Evolutionary conservation across 1,284 basidiomycete species (phyloP), one percentile per base, ranked within the genome.

Genomic region (Boletellus deceptivus): DNA sequence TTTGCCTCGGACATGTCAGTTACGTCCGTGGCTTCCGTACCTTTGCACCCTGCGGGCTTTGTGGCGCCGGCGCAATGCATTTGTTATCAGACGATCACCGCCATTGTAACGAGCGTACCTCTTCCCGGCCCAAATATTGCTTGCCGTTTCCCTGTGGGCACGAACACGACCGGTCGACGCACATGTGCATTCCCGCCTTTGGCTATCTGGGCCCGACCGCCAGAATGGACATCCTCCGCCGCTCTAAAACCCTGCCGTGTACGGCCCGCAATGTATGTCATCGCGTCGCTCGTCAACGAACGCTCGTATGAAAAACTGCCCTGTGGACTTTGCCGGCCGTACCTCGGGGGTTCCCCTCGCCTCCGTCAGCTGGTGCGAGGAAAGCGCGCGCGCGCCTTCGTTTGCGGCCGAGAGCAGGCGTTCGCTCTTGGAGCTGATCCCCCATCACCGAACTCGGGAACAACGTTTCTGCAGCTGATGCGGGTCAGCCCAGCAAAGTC

Each of bases 21-120:
- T 69, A 65, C 66, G 57, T 65, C 63, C 63, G 68, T 65, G 55
- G 53, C 68, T 65, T 69, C 68, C 62, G 29, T 45, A 54, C 52
- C 45, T 55, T 52, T 51, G 42, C 53, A 59, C 55, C 39, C 53
- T 51, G 46, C 56, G 49, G 47, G 17, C 64, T 69, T 69, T 53
- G 66, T 65, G 65, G 67, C 63, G 63, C 55, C 40, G 39, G 48
- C 35, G 50, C 48, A 65, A 54, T 50, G 48, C 48, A 38, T 52
- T 52, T 52, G 43, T 62, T 53, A 59, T 53, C 51, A 52, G 47
- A 57, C 47, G 50, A 65, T 65, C 61, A 64, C 61, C 50, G 18
- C 44, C 50, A 59, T 47, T 50, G 57, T 53, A 42, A 46, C 49
- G 42, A 41, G 46, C 48, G 39, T 44, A 52, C 46, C 31, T 31